Evolutionary conservation across 495 filamentous ascomycete species (phyloP), one percentile per base, ranked within the genome.

Genomic region (Xylaria nigripes): DNA sequence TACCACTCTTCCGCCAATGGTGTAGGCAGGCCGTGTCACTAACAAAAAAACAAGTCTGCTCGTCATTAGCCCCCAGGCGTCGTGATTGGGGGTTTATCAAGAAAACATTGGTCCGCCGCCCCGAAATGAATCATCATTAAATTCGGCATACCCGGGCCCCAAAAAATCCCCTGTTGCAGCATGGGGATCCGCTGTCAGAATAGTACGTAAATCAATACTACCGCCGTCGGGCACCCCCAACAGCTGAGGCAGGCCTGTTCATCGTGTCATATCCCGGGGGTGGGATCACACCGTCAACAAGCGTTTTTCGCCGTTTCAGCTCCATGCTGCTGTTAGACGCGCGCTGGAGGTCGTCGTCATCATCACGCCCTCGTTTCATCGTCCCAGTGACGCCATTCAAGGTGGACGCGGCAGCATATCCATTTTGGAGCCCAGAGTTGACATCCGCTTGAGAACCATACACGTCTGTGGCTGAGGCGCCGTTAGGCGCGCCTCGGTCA

Each of bases 251-350:
- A 34, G 72, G 59, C 43, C 76, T 76, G 45, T 68, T 65, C 67
- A 79, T 71, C 8, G 70, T n/a, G 30, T 74, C 73, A 60, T 75
- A 81, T 29, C 62, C 73, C 1, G 77, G 65, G 7, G 72, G 59
- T 19, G 69, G 62, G 41, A 76, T 64, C 47, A 75, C 57, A 55
- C 71, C 42, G 12, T 82, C 76, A 53, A 85, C 78, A 52, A 90
- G 74, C 1, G 86, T 90, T 76, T 90, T 93, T 32, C 87, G 86
- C 21, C 93, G 85, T 72, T 98, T 98, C 58, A 84, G 61, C 16
- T 86, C 81, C 36, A 85, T 76, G 21, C 76, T 68, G 10, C 85
- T 81, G 68, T 83, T 90, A 45, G 82, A 76, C 18, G 89, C 84
- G 18, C 88, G 85, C 48, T 76, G 76, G 48, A 82, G 73, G 36